Percentiles rank a stretch among this genome's conserved stretches.
phyloP scores from a whole-genome alignment of 2,329 filamentous ascomycete species.

The Aspergillus pseudoterreus region DNA sequence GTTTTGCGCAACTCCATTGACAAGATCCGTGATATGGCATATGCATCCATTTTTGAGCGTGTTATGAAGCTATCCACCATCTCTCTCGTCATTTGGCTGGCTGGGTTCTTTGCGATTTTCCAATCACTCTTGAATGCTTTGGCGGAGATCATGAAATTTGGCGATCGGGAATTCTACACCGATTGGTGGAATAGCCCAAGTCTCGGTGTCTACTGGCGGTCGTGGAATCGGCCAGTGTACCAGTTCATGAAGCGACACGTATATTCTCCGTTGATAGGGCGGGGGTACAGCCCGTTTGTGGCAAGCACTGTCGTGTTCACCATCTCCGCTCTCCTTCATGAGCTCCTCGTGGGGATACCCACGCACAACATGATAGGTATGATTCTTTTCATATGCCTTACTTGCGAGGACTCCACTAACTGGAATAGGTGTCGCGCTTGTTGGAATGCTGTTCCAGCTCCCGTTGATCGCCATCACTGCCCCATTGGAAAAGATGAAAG shows the following conservation, averaged over 20 bases:
- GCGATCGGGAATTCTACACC: slow-evolving; percentile 89
- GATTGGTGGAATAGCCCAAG: slow-evolving; percentile 97
- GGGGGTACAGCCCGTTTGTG: slow-evolving; percentile 68
- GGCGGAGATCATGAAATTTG: slow-evolving; percentile 85
- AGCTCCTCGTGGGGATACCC: slow-evolving; percentile 86
- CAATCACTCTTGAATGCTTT: slow-evolving; percentile 88
- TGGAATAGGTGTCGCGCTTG: slow-evolving; percentile 73
- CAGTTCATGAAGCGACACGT: slow-evolving; percentile 95
- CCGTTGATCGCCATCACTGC: slow-evolving; percentile 80
- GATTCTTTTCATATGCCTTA: neutral
- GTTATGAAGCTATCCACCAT: slow-evolving; percentile 95
- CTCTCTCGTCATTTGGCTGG: slow-evolving; percentile 92
- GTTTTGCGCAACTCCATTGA: slow-evolving; percentile 85
- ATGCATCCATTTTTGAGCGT: slow-evolving; percentile 79
- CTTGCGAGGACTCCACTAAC: slow-evolving; percentile 7
- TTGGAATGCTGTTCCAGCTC: slow-evolving; percentile 90
- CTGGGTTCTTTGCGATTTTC: slow-evolving; percentile 95
- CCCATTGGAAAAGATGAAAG: slow-evolving; percentile 73
- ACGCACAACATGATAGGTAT: slow-evolving; percentile 88
- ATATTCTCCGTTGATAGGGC: slow-evolving; percentile 79
- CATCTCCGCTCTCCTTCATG: slow-evolving; percentile 84
- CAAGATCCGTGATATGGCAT: slow-evolving; percentile 76
- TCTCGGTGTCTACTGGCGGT: slow-evolving; percentile 85
- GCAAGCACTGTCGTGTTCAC: slow-evolving; percentile 83
- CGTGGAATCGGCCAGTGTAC: slow-evolving; percentile 97